Evolutionary conservation across 192 early-diverging fungal species (phyloP), one percentile per base, ranked within the genome.

Genomic region (Linnemannia elongata): DNA sequence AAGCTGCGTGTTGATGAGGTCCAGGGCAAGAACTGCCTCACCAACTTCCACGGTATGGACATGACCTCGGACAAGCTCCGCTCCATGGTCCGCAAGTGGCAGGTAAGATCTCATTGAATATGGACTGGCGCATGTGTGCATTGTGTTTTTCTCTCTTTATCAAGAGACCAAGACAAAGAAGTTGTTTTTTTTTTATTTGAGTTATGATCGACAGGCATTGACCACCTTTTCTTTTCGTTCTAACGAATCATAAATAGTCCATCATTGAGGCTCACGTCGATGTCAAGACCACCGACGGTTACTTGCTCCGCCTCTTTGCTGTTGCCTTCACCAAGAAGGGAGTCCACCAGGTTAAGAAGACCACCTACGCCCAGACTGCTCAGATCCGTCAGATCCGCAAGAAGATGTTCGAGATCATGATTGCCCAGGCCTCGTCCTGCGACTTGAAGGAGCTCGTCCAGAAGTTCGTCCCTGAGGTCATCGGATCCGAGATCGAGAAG

Each of bases 211-310:
- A 6, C 69, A 71, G 69, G 0, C 27, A 49, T 45, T 73, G 44
- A 75, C 24, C 74, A 57, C 27, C 41, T 72, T 44, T 76, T 68
- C 22, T 45, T 39, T 49, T 4, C 63, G 15, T 57, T 4, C 38
- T 3, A 55, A n/a, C 7, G 44, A 52, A 22, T 5, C 1, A 52
- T 18, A 20, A 42, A 55, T 87, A 95, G 91, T 94, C 99, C 85
- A 92, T 98, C 77, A 97, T 99, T 75, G 98, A 99, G 95, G 97
- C 97, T 78, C 94, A 96, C 90, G 94, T 98, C 35, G 98, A 99
- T 91, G 96, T 99, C 94, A 99, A 99, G 96, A 99, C 99, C 91
- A 98, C 99, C 83, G 99, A 99, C 92, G 99, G 99, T 82, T 99
- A 99, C 95, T 92, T 99, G 76, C 90, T 99, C 88, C 98, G 99